Evolutionary conservation across 805 yeast genomes (phyloP).

Genomic region (Sugiyamaella americana): DNA sequence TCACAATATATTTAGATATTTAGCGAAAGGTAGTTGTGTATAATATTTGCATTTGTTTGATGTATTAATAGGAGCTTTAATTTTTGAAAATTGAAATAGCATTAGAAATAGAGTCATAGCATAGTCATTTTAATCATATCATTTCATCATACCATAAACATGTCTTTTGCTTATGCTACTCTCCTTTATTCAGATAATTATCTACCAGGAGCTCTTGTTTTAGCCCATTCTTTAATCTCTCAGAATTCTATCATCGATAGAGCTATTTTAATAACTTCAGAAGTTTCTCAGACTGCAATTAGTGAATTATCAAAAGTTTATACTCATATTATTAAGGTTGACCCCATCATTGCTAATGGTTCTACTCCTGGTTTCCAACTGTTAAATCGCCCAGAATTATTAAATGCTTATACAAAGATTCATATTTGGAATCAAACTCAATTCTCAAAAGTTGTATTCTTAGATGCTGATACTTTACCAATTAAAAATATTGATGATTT

Average conservation of each 20-base stretch:
- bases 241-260: constrained; percentile 23
- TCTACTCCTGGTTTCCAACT: constrained; percentile 26
- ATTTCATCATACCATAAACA: too few species aligned
- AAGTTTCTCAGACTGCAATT: constrained; percentile 20
- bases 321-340: constrained; percentile 27
- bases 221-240: constrained; percentile 36
- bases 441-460: constrained; percentile 39
- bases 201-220: constrained; percentile 43
- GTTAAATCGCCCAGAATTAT: constrained; percentile 46
- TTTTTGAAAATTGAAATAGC: too few species aligned
- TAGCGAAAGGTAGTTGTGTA: too few species aligned
- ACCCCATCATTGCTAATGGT: constrained; percentile 22
- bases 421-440: constrained; percentile 46
- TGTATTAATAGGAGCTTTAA: too few species aligned
- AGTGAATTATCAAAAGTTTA: constrained; percentile 20
- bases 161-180: constrained; percentile 35
- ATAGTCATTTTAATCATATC: too few species aligned
- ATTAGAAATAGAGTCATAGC: too few species aligned
- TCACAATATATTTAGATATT: too few species aligned
- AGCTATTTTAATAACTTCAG: constrained; percentile 27
- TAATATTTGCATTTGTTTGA: too few species aligned
- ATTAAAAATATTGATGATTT: constrained; percentile 30
- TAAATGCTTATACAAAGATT: constrained; percentile 46
- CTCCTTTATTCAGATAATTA: constrained; percentile 42
- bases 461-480: constrained; percentile 53